These are phyloP conservation scores for Tulasnella sp. DNA, from an alignment of 768 basidiomycete species.

Conservation along the genomic window DNA sequence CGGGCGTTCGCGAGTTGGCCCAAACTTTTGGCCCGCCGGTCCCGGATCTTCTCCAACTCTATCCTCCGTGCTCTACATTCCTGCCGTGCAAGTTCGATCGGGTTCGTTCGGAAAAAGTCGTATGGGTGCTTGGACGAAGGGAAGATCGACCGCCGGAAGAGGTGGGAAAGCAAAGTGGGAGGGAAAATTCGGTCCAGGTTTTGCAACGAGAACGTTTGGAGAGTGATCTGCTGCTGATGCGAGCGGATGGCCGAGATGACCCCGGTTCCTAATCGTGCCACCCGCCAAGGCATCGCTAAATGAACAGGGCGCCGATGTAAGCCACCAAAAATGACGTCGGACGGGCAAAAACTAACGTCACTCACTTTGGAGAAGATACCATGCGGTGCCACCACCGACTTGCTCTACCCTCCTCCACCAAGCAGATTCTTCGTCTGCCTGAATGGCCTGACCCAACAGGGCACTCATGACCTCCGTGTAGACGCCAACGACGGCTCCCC, in stretches of 20 bases:
- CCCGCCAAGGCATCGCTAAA: conserved; percentile 38
- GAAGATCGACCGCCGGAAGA: conserved; percentile 51
- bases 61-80: conserved; percentile 67
- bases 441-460: conserved; percentile 66
- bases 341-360: conserved; percentile 32
- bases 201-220: conserved; percentile 53
- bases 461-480: conserved; percentile 69
- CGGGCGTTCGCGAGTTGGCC: conserved; percentile 65
- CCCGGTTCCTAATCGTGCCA: conserved; percentile 34
- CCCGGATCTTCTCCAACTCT: conserved; percentile 63
- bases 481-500: conserved; percentile 42
- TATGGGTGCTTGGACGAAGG: conserved; percentile 69
- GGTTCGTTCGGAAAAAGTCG: conserved; percentile 48
- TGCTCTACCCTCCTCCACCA: conserved; percentile 82
- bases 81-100: conserved; percentile 64
- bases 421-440: conserved; percentile 74
- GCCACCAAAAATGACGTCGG: neutral
- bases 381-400: conserved; percentile 57
- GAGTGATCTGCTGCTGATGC: conserved; percentile 47
- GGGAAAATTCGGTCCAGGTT: conserved; percentile 57
- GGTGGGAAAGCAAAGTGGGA: conserved; percentile 51
- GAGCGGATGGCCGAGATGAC: conserved; percentile 36
- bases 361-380: conserved; percentile 82
- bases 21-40: conserved; percentile 68
- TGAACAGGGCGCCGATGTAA: conserved; percentile 23